These are phyloP conservation scores for Endothia cerciana DNA, from an alignment of 2,329 filamentous ascomycete genomes.

Conservation along the genomic window DNA sequence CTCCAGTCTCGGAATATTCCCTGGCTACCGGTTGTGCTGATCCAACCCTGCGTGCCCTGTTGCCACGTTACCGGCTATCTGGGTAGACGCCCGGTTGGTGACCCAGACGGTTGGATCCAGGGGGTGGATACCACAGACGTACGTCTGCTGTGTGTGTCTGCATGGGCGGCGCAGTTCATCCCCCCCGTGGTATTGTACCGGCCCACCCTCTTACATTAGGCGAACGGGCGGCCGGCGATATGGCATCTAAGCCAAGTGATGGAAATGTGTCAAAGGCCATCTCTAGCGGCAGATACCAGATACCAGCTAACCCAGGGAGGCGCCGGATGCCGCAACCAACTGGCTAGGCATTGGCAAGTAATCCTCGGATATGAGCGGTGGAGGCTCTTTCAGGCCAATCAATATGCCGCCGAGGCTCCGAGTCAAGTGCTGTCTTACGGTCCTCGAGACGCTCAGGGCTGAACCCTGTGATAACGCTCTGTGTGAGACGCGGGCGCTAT, in stretches of 20 bases:
- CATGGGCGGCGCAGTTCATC: background rate
- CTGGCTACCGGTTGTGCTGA: no score
- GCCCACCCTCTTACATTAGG: background rate
- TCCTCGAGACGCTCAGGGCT: background rate
- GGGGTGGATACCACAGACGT: constrained; percentile 1
- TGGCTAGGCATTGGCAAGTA: background rate
- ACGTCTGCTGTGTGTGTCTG: background rate
- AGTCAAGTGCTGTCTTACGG: background rate
- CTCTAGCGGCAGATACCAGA: no score
- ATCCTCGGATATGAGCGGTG: constrained; percentile 10
- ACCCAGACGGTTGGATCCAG: background rate
- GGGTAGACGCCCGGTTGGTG: background rate
- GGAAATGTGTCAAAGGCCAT: constrained; percentile 14
- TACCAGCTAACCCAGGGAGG: background rate
- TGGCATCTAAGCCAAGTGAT: background rate
- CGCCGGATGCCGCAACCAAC: background rate
- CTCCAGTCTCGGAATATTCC: no score
- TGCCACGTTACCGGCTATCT: background rate
- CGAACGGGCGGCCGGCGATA: background rate
- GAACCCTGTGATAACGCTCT: background rate
- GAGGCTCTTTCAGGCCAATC: constrained; percentile 6
- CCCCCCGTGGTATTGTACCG: background rate
- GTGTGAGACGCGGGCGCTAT: background rate
- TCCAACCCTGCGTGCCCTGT: background rate
- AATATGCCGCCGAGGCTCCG: background rate